phyloP scores from a whole-genome alignment of 2,329 filamentous ascomycete genomes.

The Zasmidium cellare region DNA sequence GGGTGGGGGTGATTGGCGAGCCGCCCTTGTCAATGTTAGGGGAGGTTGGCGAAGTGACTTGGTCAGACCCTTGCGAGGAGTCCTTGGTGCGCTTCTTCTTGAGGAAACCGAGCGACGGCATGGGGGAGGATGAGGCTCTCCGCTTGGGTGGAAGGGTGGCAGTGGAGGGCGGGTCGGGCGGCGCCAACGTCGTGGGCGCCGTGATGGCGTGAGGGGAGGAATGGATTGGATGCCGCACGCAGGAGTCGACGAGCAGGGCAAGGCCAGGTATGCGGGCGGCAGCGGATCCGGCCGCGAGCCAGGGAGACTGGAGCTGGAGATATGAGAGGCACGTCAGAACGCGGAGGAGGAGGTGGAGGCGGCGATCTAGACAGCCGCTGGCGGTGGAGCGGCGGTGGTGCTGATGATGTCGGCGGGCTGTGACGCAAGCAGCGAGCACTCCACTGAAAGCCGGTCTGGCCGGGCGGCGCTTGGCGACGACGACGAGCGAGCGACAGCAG shows the following conservation, averaged over 20 bases:
- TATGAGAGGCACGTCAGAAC: not conserved
- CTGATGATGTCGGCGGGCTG: not conserved
- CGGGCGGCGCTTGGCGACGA: not conserved
- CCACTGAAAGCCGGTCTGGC: not conserved
- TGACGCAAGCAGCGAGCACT: not conserved
- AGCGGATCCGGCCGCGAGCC: constrained; percentile 4
- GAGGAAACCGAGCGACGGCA: constrained; percentile 94
- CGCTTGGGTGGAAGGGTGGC: constrained; percentile 23
- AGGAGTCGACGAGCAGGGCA: not conserved
- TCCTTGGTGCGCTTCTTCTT: constrained; percentile 99
- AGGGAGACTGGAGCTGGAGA: not conserved
- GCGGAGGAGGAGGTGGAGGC: not conserved
- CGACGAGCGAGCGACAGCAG: not conserved
- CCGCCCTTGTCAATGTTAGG: constrained; percentile 49
- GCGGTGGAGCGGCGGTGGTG: not conserved
- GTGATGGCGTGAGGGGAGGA: not conserved
- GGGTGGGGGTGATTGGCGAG: constrained; percentile 47
- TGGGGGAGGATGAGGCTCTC: constrained; percentile 42
- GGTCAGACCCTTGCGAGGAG: constrained; percentile 55
- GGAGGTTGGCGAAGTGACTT: constrained; percentile 66
- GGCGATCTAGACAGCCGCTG: not conserved
- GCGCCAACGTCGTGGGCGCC: constrained; percentile 20
- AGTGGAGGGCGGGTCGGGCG: constrained; percentile 15
- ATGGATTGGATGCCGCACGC: constrained; percentile 1
- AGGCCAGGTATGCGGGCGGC: constrained; percentile 5